A percentile compares a stretch with the other conserved stretches of the same genome.
Conservation (phyloP, 345 rosid genomes). For the Erysimum cheiranthoides region DNA sequence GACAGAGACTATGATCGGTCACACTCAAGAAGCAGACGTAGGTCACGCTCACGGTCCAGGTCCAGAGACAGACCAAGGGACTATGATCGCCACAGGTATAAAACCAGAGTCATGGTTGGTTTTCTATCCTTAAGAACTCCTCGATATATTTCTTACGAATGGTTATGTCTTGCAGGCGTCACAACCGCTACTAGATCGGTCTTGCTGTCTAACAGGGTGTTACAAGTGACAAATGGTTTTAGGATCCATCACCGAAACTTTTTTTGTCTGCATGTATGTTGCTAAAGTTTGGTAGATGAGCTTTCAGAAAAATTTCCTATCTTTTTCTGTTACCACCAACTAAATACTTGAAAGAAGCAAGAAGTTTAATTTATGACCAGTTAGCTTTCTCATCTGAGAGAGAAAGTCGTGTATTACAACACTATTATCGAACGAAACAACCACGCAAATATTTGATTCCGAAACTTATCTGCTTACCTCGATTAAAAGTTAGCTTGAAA, state of each 20-base stretch:
- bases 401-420: neutral
- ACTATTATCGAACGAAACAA: neutral
- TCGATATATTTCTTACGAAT: neutral
- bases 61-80: conserved; percentile 84
- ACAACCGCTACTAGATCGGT: conserved; percentile 32
- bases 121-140: neutral
- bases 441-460: neutral
- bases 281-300: neutral
- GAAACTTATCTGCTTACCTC: neutral
- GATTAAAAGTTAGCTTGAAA: neutral
- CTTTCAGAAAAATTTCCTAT: neutral
- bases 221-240: conserved; percentile 15
- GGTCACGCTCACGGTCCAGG: conserved; percentile 86
- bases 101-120: neutral
- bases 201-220: neutral
- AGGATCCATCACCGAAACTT: conserved; percentile 12
- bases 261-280: conserved; percentile 10
- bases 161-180: conserved; percentile 34
- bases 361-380: neutral
- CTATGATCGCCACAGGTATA: conserved; percentile 81
- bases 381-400: neutral
- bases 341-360: neutral
- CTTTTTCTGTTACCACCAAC: neutral
- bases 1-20: conserved; percentile 63
- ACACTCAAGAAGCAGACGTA: conserved; percentile 72